phyloP scores from a whole-genome alignment of 352 stramenopile genomes.

The Globisporangium carolinianum region DNA sequence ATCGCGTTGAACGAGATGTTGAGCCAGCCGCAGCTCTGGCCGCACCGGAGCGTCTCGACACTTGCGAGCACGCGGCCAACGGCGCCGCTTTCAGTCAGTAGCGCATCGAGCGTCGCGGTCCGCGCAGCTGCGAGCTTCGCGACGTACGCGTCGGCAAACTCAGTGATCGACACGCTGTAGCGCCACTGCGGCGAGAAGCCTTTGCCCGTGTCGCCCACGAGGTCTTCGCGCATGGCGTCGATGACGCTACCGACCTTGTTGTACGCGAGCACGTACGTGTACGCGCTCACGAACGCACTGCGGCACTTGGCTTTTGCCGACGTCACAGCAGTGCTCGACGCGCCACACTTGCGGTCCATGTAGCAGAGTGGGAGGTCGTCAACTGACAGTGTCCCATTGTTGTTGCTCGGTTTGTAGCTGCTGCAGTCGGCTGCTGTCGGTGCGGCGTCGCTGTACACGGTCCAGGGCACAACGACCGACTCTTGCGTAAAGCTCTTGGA shows the following conservation, averaged over 20 bases:
- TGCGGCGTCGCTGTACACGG: constrained; percentile 26
- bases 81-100: constrained; percentile 36
- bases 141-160: constrained; percentile 60
- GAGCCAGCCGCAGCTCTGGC: constrained; percentile 71
- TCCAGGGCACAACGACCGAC: constrained; percentile 57
- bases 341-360: constrained; percentile 48
- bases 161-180: constrained; percentile 50
- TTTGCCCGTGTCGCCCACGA: constrained; percentile 59
- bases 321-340: neutral
- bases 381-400: constrained; percentile 5
- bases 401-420: constrained; percentile 1
- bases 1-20: constrained; percentile 79
- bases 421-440: constrained; percentile 16
- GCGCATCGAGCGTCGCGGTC: constrained; percentile 26
- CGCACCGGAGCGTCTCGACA: constrained; percentile 63
- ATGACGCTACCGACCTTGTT: constrained; percentile 49
- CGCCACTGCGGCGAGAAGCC: constrained; percentile 55
- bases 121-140: constrained; percentile 35
- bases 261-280: constrained; percentile 59
- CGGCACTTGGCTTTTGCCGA: constrained; percentile 35
- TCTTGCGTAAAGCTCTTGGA: constrained; percentile 37
- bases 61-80: constrained; percentile 45
- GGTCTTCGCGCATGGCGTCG: constrained; percentile 64
- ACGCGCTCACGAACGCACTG: constrained; percentile 38
- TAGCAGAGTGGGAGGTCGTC: constrained; percentile 51